Evolutionary conservation across 1,139 yeast genomes (phyloP).

Genomic region (Pichia sp.): DNA sequence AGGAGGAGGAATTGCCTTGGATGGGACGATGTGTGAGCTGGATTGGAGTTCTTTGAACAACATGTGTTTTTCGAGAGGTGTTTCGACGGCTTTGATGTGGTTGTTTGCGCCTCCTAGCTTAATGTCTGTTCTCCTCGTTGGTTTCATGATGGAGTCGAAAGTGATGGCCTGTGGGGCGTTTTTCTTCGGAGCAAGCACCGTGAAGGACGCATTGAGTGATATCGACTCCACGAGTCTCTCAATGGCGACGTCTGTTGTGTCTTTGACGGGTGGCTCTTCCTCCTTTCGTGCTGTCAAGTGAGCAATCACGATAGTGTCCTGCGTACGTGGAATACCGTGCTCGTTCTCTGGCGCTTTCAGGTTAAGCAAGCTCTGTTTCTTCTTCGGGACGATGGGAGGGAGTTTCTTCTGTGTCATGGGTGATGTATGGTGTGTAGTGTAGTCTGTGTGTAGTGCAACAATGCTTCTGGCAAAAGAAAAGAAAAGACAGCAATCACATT

Average conservation of each 20-base stretch:
- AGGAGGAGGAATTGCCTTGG: slow-evolving; percentile 4
- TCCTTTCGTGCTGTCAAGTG: not conserved
- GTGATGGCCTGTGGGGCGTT: slow-evolving; percentile 26
- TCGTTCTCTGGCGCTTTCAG: not conserved
- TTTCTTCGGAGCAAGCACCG: slow-evolving; percentile 5
- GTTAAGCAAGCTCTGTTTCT: slow-evolving; percentile 4
- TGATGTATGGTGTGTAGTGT: no score
- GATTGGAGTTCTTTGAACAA: not conserved
- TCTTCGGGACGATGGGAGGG: slow-evolving; percentile 23
- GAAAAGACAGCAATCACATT: no score
- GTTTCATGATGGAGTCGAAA: slow-evolving; percentile 24
- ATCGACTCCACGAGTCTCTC: slow-evolving; percentile 12
- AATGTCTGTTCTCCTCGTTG: slow-evolving; percentile 11
- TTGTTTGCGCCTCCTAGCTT: not conserved
- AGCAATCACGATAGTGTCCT: slow-evolving; percentile 1
- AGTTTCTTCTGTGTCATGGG: slow-evolving; percentile 7
- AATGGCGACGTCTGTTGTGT: not conserved
- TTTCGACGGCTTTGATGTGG: not conserved
- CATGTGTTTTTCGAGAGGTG: not conserved
- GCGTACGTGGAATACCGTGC: not conserved
- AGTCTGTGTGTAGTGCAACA: no score
- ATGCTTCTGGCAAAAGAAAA: no score
- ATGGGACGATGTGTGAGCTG: not conserved
- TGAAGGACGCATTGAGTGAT: slow-evolving; percentile 9
- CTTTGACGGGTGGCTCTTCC: no score